Percentiles rank a stretch among this genome's conserved stretches.
These are phyloP conservation scores for Gastrodia elata DNA, from an alignment of 106 monocot species.

Conservation along the genomic window DNA sequence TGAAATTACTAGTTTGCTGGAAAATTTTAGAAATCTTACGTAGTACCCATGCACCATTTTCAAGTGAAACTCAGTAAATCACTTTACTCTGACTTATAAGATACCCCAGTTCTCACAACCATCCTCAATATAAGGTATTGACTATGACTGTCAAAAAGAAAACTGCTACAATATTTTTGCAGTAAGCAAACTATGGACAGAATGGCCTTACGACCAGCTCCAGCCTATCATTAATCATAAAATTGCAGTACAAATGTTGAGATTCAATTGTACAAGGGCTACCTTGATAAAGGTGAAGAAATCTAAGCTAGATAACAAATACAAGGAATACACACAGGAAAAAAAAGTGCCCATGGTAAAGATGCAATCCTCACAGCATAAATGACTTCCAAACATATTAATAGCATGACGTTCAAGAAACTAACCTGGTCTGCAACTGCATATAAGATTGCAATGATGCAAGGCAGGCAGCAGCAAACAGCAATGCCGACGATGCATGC, in stretches of 20 bases:
- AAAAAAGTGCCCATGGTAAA: background rate
- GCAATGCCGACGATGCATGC: constrained; percentile 48
- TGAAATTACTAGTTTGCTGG: background rate
- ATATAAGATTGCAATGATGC: constrained; percentile 59
- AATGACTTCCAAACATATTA: background rate
- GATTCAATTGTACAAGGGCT: background rate
- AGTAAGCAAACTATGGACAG: background rate
- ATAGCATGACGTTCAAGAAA: background rate
- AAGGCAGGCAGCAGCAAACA: constrained; percentile 59
- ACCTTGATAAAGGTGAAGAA: constrained; percentile 3
- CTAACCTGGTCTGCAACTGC: constrained; percentile 52
- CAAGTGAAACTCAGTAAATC: background rate
- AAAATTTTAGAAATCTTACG: background rate
- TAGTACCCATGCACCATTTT: background rate
- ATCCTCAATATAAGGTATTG: background rate
- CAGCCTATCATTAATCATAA: background rate
- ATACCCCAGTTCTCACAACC: background rate
- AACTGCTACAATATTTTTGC: background rate
- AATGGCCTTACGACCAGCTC: background rate
- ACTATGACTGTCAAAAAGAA: background rate
- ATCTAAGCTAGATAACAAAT: background rate
- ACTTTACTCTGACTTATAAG: background rate
- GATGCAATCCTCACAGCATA: background rate
- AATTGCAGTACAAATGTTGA: background rate
- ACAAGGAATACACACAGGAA: background rate